These are phyloP conservation scores for Chaetomium sp. DNA, from an alignment of 2,329 filamentous ascomycete genomes.

Conservation along the genomic window DNA sequence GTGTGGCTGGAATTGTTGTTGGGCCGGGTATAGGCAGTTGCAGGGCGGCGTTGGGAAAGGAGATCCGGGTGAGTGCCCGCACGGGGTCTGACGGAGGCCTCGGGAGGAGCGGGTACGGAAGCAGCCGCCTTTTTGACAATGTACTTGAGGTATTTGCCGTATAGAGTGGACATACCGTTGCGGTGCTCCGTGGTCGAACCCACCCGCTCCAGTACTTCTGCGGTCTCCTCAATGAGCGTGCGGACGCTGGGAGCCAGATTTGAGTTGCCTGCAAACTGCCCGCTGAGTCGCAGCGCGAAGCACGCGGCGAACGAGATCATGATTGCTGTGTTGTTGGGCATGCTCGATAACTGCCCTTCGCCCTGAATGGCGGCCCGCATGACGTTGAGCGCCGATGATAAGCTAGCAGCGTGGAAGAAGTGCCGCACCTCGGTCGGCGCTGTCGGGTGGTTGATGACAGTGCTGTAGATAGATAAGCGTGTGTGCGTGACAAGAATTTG, in stretches of 20 bases:
- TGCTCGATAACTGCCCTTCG: constrained; percentile 61
- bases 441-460: constrained; percentile 68
- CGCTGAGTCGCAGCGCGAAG: constrained; percentile 59
- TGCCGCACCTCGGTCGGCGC: constrained; percentile 64
- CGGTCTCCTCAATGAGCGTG: constrained; percentile 60
- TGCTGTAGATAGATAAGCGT: constrained; percentile 65
- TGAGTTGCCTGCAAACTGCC: constrained; percentile 50
- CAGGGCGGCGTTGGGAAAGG: constrained; percentile 12
- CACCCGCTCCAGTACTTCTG: constrained; percentile 61
- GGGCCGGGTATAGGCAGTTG: constrained; percentile 12
- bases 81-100: constrained; percentile 14
- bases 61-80: constrained; percentile 10
- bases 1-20: background rate
- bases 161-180: constrained; percentile 55
- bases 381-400: constrained; percentile 68
- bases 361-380: constrained; percentile 68
- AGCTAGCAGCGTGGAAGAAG: constrained; percentile 64
- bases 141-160: constrained; percentile 40
- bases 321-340: constrained; percentile 73
- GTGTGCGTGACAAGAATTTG: constrained; percentile 70
- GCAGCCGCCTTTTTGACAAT: constrained; percentile 36
- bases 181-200: constrained; percentile 59
- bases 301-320: constrained; percentile 73
- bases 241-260: constrained; percentile 57
- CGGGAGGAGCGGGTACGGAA: constrained; percentile 13